Evolutionary conservation across 2,329 filamentous ascomycete species (phyloP).

Genomic region (Fusarium lateritium): DNA sequence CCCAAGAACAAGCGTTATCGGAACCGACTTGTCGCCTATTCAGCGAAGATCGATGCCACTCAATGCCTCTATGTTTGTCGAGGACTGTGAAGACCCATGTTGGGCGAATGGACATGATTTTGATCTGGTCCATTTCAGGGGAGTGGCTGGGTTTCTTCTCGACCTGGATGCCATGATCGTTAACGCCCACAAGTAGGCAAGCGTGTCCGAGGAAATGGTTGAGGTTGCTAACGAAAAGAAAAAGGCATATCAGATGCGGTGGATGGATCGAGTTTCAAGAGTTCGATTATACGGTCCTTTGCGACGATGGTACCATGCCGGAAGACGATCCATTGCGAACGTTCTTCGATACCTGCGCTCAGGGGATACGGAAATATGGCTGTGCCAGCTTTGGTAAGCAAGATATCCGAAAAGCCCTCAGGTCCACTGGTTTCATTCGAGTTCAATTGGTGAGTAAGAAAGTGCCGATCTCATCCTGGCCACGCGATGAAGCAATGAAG

Average conservation of each 20-base stretch:
- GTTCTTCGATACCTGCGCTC: constrained; percentile 53
- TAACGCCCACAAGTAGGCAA: constrained; percentile 54
- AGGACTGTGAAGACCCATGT: constrained; percentile 70
- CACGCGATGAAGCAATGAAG: constrained; percentile 57
- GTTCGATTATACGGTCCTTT: constrained; percentile 58
- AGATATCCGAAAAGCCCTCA: constrained; percentile 55
- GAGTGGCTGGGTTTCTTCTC: constrained; percentile 65
- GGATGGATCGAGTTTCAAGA: constrained; percentile 69
- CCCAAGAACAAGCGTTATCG: constrained; percentile 58
- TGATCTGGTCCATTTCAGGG: constrained; percentile 69
- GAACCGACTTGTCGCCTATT: constrained; percentile 62
- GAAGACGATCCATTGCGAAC: constrained; percentile 56
- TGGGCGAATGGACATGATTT: constrained; percentile 69
- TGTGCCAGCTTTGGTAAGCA: constrained; percentile 56
- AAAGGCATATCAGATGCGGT: constrained; percentile 60
- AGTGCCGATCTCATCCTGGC: constrained; percentile 64
- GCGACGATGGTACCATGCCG: constrained; percentile 62
- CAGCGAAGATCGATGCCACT: constrained; percentile 67
- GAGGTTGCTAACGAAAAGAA: constrained; percentile 19
- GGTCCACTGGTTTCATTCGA: constrained; percentile 61
- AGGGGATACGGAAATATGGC: constrained; percentile 55
- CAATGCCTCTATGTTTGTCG: constrained; percentile 74
- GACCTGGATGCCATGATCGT: constrained; percentile 64
- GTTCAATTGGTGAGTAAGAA: constrained; percentile 60
- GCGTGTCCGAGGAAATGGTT: not conserved